phyloP scores from a whole-genome alignment of 805 yeast species.

The Myxozyma neglecta region DNA sequence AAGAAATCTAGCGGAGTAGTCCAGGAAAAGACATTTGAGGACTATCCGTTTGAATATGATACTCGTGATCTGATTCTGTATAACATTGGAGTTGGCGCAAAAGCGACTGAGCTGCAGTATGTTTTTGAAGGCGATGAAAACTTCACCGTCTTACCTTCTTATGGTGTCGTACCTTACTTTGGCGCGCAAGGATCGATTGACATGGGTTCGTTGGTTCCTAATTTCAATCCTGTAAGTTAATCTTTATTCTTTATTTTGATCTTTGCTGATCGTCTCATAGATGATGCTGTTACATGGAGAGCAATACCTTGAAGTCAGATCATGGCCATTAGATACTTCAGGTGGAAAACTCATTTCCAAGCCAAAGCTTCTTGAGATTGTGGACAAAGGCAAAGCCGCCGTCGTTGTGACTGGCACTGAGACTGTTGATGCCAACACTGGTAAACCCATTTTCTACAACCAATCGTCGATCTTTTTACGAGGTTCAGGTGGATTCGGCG shows the following conservation, averaged over 20 bases:
- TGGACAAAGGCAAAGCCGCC: slow-evolving; percentile 86
- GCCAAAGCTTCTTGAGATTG: slow-evolving; percentile 66
- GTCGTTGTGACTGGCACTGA: slow-evolving; percentile 69
- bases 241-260: background rate
- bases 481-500: slow-evolving; percentile 58
- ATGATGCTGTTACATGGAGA: slow-evolving; percentile 92
- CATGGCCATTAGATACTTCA: slow-evolving; percentile 75
- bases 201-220: slow-evolving; percentile 62
- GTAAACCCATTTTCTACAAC: slow-evolving; percentile 71
- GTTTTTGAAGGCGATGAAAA: slow-evolving; percentile 72
- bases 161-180: slow-evolving; percentile 87
- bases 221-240: slow-evolving; percentile 64
- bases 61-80: slow-evolving; percentile 59
- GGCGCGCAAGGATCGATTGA: slow-evolving; percentile 53
- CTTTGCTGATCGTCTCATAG: background rate
- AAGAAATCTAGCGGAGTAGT: slow-evolving; percentile 41
- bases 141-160: slow-evolving; percentile 85
- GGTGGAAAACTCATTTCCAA: slow-evolving; percentile 52
- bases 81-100: slow-evolving; percentile 88
- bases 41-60: slow-evolving; percentile 15
- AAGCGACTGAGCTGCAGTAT: slow-evolving; percentile 70
- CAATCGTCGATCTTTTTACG: slow-evolving; percentile 84
- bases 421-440: slow-evolving; percentile 64
- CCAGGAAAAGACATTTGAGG: slow-evolving; percentile 37
- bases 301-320: slow-evolving; percentile 76